Percentiles rank a stretch among this genome's conserved stretches.
Conservation (phyloP, 345 rosid genomes). For the Dipteronia sinensis region DNA sequence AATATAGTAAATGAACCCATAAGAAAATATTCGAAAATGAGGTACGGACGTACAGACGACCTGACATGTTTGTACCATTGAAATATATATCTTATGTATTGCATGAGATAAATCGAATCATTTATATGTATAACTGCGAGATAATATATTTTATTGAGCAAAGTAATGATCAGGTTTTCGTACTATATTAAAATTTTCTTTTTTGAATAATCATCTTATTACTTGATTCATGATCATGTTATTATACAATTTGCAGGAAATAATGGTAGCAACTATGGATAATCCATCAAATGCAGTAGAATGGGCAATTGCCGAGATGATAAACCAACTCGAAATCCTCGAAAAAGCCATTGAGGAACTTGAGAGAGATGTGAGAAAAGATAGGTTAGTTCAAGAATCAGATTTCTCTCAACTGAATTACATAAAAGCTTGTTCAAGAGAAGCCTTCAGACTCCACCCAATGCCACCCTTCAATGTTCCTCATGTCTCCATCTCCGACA, state of each 20-base stretch:
- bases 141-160: too few relatives aligned
- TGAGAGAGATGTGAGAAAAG: slow-evolving; percentile 43
- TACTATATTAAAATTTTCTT: too few relatives aligned
- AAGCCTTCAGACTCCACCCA: slow-evolving; percentile 57
- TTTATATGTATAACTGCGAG: too few relatives aligned
- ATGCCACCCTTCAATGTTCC: slow-evolving; percentile 46
- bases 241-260: slow-evolving; percentile 32
- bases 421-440: slow-evolving; percentile 51
- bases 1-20: too few relatives aligned
- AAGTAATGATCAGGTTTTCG: too few relatives aligned
- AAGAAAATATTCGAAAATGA: too few relatives aligned
- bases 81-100: too few relatives aligned
- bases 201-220: too few relatives aligned
- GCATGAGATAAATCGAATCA: too few relatives aligned
- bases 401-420: slow-evolving; percentile 45
- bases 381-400: slow-evolving; percentile 51
- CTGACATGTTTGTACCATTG: too few relatives aligned
- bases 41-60: too few relatives aligned
- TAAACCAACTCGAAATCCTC: slow-evolving; percentile 46
- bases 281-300: slow-evolving; percentile 61
- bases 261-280: slow-evolving; percentile 51
- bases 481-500: slow-evolving; percentile 34
- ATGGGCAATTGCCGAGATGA: slow-evolving; percentile 60
- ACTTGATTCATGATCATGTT: too few relatives aligned
- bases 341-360: slow-evolving; percentile 43